A percentile compares a stretch with the other conserved stretches of the same genome.
These are phyloP conservation scores for Colletotrichum agaves DNA, from an alignment of 2,329 filamentous ascomycete species.

Conservation along the genomic window DNA sequence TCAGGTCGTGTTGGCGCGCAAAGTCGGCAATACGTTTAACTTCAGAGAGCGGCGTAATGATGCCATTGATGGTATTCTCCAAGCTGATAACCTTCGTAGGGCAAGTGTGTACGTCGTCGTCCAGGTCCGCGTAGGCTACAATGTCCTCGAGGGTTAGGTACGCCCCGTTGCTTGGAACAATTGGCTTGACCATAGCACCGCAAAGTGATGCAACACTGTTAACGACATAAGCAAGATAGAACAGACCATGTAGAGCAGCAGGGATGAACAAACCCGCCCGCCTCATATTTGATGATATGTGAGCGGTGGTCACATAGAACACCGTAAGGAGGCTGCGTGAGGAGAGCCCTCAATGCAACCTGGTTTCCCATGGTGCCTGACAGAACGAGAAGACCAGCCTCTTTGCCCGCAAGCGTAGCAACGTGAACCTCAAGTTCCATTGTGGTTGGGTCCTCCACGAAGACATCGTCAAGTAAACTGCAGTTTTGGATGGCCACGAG, in stretches of 20 bases:
- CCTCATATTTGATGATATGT: constrained; percentile 79
- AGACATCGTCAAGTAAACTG: constrained; percentile 86
- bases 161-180: constrained; percentile 75
- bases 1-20: constrained; percentile 71
- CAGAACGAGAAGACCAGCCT: constrained; percentile 81
- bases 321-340: constrained; percentile 82
- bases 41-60: constrained; percentile 81
- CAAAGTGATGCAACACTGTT: constrained; percentile 74
- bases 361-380: constrained; percentile 97
- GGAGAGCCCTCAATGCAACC: constrained; percentile 79
- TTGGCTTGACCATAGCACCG: constrained; percentile 74
- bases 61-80: constrained; percentile 87
- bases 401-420: constrained; percentile 78
- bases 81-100: constrained; percentile 85
- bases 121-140: constrained; percentile 69
- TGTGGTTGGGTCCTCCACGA: constrained; percentile 82
- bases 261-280: constrained; percentile 61
- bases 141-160: constrained; percentile 84
- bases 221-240: constrained; percentile 37
- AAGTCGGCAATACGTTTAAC: constrained; percentile 75
- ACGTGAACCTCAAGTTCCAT: constrained; percentile 79
- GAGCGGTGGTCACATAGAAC: constrained; percentile 82
- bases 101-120: constrained; percentile 79
- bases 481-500: constrained; percentile 79
- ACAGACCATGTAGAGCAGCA: too few species aligned